Evolutionary conservation across 495 filamentous ascomycete genomes (phyloP), one percentile per base, ranked within the genome.

Genomic region (Penicillium chermesinum): DNA sequence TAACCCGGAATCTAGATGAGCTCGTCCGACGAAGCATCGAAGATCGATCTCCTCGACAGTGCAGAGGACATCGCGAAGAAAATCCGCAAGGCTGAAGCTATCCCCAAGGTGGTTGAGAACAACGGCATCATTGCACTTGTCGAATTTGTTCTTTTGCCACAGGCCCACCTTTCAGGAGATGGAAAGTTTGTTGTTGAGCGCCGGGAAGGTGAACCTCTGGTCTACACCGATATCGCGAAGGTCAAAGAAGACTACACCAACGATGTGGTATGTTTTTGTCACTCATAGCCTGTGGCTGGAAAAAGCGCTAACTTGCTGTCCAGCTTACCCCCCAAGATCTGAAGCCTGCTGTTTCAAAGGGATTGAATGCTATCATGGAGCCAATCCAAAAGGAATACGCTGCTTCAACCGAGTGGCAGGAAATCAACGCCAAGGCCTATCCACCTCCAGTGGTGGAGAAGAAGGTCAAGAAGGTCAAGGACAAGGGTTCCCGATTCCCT

Each of bases 11-110:
- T 4, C 4, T 30, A 30, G 38, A 40, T 40, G 38, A 40, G 38
- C 13, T 40, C 38, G 2, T 16, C n/a, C 17, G 17, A 18, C 17
- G n/a, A 17, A 7, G 18, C 7, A 17, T 18, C 14, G 5, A 70
- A 98, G 73, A 95, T 97, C 53, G 93, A 97, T 63, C 73, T 98
- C 7, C 77, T 98, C 4, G 93, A 98, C 52, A 34, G 78, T 0
- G 67, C 84, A 0, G 89, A 94, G 7, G 61, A 69, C 3, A 80
- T 96, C 37, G 17, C 45, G 7, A 48, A 48, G 69, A 96, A 96
- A 76, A 73, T 96, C 49, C 81, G 80, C 54, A 95, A 95, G 65
- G 86, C 91, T 2, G 75, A 83, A 34, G 85, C 85, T 5, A 77
- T 77, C 25, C 93, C 93, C 2, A 74, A 79, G 51, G 76, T 86